Conservation (phyloP, 176 grass and related monocot genomes). For the Eremochloa ophiuroides region DNA sequence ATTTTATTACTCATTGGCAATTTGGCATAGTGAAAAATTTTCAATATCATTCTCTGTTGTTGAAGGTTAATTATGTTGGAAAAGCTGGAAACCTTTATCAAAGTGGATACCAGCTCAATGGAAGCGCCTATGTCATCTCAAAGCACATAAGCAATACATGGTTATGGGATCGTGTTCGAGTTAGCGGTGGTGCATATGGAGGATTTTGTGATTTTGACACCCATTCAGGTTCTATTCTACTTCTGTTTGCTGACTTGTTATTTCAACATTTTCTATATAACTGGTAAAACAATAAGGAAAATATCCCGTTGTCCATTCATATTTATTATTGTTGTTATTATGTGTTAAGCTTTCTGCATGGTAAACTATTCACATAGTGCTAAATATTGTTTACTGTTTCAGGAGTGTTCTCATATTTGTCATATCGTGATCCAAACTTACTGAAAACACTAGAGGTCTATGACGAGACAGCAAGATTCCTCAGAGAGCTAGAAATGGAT, state of each 20-base stretch:
- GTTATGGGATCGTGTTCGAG: slow-evolving; percentile 95
- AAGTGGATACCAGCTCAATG: slow-evolving; percentile 88
- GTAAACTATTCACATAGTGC: slow-evolving; percentile 14
- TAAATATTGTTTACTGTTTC: slow-evolving; percentile 33
- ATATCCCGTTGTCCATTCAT: not conserved
- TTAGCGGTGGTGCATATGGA: slow-evolving; percentile 98
- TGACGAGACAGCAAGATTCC: slow-evolving; percentile 88
- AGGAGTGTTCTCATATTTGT: slow-evolving; percentile 98
- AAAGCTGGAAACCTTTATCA: slow-evolving; percentile 92
- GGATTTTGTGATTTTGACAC: slow-evolving; percentile 99
- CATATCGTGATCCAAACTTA: slow-evolving; percentile 97
- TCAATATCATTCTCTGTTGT: slow-evolving; percentile 26
- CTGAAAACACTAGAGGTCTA: slow-evolving; percentile 94
- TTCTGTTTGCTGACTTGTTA: not conserved
- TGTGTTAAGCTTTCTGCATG: not conserved
- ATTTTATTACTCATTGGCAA: not conserved
- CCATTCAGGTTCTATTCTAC: slow-evolving; percentile 61
- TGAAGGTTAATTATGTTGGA: slow-evolving; percentile 98
- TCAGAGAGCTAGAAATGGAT: slow-evolving; percentile 82
- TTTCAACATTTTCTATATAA: not conserved
- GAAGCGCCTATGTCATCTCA: slow-evolving; percentile 94
- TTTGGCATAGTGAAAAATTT: slow-evolving; percentile 8
- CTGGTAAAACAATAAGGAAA: not conserved
- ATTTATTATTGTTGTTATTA: slow-evolving; percentile 2
- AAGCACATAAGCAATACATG: slow-evolving; percentile 95